phyloP scores from a whole-genome alignment of 495 filamentous ascomycete species.

The Aspergillus kassunensis region DNA sequence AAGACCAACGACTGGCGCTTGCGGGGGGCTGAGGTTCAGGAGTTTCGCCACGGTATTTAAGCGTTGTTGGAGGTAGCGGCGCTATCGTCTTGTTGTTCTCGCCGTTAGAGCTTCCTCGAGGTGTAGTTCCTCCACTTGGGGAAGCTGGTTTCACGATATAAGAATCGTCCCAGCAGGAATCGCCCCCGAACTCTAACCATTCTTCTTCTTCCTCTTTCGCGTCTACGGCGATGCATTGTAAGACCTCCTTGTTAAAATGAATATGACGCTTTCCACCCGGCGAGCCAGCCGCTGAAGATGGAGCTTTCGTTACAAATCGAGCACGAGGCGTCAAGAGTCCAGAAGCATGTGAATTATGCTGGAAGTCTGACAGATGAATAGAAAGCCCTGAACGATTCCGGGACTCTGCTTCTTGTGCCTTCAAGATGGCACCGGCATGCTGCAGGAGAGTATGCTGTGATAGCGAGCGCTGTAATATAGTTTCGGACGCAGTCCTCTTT shows the following conservation, averaged over 20 bases:
- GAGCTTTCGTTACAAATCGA: constrained; percentile 29
- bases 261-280: constrained; percentile 80
- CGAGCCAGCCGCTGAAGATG: constrained; percentile 53
- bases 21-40: constrained; percentile 52
- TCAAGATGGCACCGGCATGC: constrained; percentile 87
- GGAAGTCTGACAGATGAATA: constrained; percentile 64
- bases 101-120: constrained; percentile 47
- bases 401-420: constrained; percentile 72
- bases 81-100: constrained; percentile 93
- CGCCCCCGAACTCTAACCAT: constrained; percentile 47
- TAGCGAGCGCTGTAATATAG: constrained; percentile 87
- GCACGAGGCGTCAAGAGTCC: constrained; percentile 26
- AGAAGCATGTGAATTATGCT: constrained; percentile 33
- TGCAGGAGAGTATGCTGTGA: constrained; percentile 89
- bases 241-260: constrained; percentile 92
- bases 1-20: constrained; percentile 31
- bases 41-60: constrained; percentile 83
- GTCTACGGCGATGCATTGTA: constrained; percentile 94
- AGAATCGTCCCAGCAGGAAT: constrained; percentile 70
- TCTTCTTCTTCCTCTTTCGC: constrained; percentile 69
- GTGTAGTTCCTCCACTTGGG: constrained; percentile 44
- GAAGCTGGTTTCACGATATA: constrained; percentile 76
- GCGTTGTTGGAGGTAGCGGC: constrained; percentile 83
- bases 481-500: constrained; percentile 91
- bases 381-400: constrained; percentile 45